These are phyloP conservation scores for Hymenoscyphus albidus DNA, from an alignment of 2,329 filamentous ascomycete species.

Conservation along the genomic window DNA sequence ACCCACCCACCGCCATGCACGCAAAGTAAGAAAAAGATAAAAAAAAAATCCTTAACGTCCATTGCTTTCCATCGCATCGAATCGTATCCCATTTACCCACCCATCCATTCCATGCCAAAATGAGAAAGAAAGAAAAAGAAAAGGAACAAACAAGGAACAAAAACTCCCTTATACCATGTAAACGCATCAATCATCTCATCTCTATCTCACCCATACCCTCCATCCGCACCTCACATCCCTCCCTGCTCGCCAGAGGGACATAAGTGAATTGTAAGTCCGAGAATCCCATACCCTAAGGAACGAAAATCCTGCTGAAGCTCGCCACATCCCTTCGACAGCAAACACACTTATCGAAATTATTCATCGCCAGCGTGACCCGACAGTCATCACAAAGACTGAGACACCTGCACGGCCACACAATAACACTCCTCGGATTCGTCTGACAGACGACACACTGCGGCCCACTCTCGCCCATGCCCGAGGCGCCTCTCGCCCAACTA, in stretches of 20 bases:
- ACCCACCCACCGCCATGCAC: background rate
- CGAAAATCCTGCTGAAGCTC: slow-evolving; percentile 87
- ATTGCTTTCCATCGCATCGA: background rate
- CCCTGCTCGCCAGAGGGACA: too few species aligned
- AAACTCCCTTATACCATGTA: too few species aligned
- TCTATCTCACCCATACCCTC: background rate
- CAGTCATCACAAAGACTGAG: slow-evolving; percentile 94
- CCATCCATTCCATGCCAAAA: background rate
- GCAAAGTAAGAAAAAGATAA: background rate
- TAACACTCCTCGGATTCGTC: slow-evolving; percentile 75
- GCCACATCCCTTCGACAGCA: slow-evolving; percentile 86
- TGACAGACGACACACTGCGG: slow-evolving; percentile 95
- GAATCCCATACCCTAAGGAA: slow-evolving; percentile 48
- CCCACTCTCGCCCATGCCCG: slow-evolving; percentile 67
- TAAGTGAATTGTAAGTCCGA: too few species aligned
- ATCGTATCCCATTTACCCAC: background rate
- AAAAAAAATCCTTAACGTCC: background rate
- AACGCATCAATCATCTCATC: too few species aligned
- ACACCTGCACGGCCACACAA: slow-evolving; percentile 96
- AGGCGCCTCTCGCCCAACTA: slow-evolving; percentile 67
- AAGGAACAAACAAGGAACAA: background rate
- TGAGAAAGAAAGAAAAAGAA: too few species aligned
- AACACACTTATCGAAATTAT: slow-evolving; percentile 95
- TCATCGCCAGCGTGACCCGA: slow-evolving; percentile 86
- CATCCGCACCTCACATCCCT: background rate